phyloP scores from a whole-genome alignment of 106 monocot genomes.

The Dioscorea zingiberensis region DNA sequence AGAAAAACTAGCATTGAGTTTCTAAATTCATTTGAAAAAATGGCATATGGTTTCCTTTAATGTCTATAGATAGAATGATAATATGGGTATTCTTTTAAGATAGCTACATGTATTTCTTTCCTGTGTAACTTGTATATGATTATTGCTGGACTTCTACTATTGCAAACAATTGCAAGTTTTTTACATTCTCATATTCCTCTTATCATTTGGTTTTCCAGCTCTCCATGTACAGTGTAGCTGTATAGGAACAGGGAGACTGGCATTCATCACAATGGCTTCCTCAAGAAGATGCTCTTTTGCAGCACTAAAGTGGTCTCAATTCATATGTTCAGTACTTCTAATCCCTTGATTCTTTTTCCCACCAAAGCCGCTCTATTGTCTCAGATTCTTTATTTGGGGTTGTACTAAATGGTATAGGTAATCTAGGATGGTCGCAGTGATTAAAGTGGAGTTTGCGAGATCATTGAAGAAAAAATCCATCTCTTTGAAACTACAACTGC shows the following conservation, averaged over 20 bases:
- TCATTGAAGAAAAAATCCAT: conserved; percentile 44
- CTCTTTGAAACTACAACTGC: conserved; percentile 12
- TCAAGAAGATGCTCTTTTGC: conserved; percentile 64
- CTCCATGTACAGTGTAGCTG: conserved; percentile 68
- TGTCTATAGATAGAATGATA: too few species aligned
- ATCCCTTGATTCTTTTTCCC: too few species aligned
- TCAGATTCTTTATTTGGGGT: neutral
- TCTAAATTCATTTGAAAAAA: too few species aligned
- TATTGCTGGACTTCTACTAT: too few species aligned
- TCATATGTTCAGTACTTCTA: conserved; percentile 40
- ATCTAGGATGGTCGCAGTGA: conserved; percentile 55
- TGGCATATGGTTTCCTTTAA: too few species aligned
- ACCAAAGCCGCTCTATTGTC: too few species aligned
- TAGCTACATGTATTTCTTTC: too few species aligned
- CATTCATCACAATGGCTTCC: conserved; percentile 80
- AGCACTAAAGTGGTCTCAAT: conserved; percentile 53
- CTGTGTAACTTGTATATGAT: too few species aligned
- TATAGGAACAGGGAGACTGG: conserved; percentile 74
- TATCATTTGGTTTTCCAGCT: conserved; percentile 25
- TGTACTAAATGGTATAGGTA: conserved; percentile 24
- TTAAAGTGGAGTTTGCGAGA: conserved; percentile 52
- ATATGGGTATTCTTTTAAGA: too few species aligned
- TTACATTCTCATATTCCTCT: neutral
- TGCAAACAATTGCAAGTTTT: too few species aligned
- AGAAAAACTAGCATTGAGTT: too few species aligned